Conservation (phyloP, 2,329 filamentous ascomycete species). For the Trichoderma harzianum region DNA sequence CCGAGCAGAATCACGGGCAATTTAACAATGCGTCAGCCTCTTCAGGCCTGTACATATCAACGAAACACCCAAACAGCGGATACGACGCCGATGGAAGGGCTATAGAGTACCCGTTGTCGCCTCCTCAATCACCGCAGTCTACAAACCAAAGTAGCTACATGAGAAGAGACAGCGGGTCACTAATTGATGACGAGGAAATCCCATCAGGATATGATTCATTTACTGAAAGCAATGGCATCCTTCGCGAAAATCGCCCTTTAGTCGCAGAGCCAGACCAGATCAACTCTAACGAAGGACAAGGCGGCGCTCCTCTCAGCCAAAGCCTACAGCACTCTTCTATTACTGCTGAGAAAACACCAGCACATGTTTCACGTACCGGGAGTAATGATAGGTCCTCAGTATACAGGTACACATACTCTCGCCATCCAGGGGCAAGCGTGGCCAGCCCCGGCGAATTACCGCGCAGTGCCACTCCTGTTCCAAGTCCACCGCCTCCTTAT, state of each 20-base stretch:
- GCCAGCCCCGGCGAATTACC: neutral
- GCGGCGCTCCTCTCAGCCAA: neutral
- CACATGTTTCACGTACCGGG: neutral
- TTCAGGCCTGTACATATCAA: neutral
- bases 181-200: neutral
- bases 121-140: neutral
- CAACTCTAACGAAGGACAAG: neutral
- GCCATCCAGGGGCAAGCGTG: neutral
- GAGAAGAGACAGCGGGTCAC: neutral
- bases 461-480: neutral
- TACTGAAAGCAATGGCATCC: neutral
- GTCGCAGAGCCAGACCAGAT: neutral
- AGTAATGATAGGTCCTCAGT: neutral
- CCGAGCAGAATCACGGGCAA: neutral
- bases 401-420: neutral
- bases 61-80: neutral
- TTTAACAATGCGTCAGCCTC: neutral
- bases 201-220: neutral
- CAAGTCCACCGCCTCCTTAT: neutral
- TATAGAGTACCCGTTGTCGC: neutral
- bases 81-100: neutral
- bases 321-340: neutral
- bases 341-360: neutral
- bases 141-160: neutral
- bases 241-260: neutral